Conservation (phyloP, 228 moss, liverwort and hornwort genomes). For the Sphagnum fallax region DNA sequence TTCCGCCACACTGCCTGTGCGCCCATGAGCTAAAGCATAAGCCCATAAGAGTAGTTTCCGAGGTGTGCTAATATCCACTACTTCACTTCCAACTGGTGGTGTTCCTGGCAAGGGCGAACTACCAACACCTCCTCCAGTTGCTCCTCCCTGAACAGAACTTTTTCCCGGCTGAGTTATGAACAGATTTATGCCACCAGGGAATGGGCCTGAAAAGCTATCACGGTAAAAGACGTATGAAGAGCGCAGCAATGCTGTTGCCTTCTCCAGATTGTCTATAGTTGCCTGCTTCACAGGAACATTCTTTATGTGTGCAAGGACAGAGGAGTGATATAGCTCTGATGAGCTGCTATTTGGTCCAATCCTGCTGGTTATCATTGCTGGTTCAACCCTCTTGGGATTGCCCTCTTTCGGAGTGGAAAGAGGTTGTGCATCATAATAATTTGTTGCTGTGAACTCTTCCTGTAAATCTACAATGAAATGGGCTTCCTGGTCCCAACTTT, state of each 20-base stretch:
- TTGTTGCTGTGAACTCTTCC: constrained; percentile 66
- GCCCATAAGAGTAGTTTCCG: constrained; percentile 94
- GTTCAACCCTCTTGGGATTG: constrained; percentile 15
- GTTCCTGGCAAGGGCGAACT: constrained; percentile 27
- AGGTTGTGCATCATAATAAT: constrained; percentile 54
- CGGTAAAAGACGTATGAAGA: constrained; percentile 84
- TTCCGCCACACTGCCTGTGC: constrained; percentile 71
- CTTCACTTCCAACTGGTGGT: constrained; percentile 37
- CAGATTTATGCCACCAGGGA: constrained; percentile 77
- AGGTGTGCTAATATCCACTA: constrained; percentile 80
- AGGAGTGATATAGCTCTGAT: constrained; percentile 28
- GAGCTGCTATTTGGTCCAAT: constrained; percentile 15
- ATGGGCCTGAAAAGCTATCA: constrained; percentile 84
- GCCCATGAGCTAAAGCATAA: constrained; percentile 80
- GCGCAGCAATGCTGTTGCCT: constrained; percentile 67
- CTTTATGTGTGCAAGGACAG: constrained; percentile 56
- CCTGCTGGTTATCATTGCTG: constrained; percentile 12
- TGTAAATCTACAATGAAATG: constrained; percentile 73
- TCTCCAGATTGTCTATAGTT: constrained; percentile 61
- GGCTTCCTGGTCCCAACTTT: constrained; percentile 37
- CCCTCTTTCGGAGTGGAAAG: constrained; percentile 34
- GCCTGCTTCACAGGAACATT: constrained; percentile 67
- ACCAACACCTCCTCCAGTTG: constrained; percentile 40
- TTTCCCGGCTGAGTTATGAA: constrained; percentile 46
- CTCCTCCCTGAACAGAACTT: constrained; percentile 27